Percentiles rank a stretch among this genome's conserved stretches.
phyloP scores from a whole-genome alignment of 2,329 filamentous ascomycete genomes.

The Cladosporium sp. region DNA sequence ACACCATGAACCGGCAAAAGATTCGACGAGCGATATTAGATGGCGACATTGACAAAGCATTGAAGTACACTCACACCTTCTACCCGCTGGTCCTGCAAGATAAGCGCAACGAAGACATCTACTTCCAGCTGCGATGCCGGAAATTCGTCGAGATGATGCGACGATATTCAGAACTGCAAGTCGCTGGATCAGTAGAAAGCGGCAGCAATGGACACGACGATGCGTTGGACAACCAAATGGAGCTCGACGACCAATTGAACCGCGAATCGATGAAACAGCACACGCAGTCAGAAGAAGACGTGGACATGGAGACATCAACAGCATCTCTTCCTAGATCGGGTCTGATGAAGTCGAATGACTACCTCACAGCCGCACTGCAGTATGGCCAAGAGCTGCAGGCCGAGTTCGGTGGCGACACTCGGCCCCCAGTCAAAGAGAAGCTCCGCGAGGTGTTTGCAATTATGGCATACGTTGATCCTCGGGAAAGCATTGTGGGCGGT shows the following conservation, averaged over 20 bases:
- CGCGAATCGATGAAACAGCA: slow-evolving; percentile 28
- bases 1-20: slow-evolving; percentile 79
- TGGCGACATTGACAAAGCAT: slow-evolving; percentile 85
- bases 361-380: slow-evolving; percentile 69
- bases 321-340: slow-evolving; percentile 19
- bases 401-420: slow-evolving; percentile 72
- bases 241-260: slow-evolving; percentile 56
- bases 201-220: slow-evolving; percentile 40
- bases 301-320: slow-evolving; percentile 37
- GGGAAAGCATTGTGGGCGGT: slow-evolving; percentile 75
- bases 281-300: slow-evolving; percentile 15
- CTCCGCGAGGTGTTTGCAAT: slow-evolving; percentile 85
- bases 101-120: slow-evolving; percentile 69
- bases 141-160: slow-evolving; percentile 96
- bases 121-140: slow-evolving; percentile 83
- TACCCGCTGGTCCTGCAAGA: slow-evolving; percentile 79
- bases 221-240: slow-evolving; percentile 50
- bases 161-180: slow-evolving; percentile 65
- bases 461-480: slow-evolving; percentile 81
- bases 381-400: slow-evolving; percentile 78
- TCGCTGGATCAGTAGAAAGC: slow-evolving; percentile 30
- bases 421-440: slow-evolving; percentile 69
- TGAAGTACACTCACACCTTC: slow-evolving; percentile 75
- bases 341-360: slow-evolving; percentile 41
- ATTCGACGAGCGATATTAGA: slow-evolving; percentile 86